Base-by-base conservation (phyloP, 73 alveolate genomes). In the Blepharisma stoltei region DNA sequence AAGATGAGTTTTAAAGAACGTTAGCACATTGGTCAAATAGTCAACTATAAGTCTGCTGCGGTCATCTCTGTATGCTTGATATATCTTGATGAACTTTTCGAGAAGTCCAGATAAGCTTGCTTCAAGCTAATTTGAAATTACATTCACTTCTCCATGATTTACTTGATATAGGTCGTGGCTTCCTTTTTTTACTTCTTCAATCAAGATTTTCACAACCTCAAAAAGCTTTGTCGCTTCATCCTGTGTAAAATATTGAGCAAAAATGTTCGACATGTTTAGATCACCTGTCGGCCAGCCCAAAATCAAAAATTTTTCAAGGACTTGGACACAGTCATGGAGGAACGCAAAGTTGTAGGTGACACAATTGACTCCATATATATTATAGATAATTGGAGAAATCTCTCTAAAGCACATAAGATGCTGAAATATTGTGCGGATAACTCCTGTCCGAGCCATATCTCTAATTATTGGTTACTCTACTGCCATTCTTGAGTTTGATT, bases 401-500 rank as follows among this genome's bases (percentile, higher is more conserved):
- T 60, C 38, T 20, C 73, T 20, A 38, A 60, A 60, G 46, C 11
- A 25, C 23, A 20, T 60, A 14, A 60, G 23, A 25, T 11, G 14
- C 14, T n/a, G n/a, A 25, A 60, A 60, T 60, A 60, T 8, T 8
- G 45, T 60, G 14, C 23, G 18, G 14, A 60, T 60, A 8, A 60
- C 18, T 8, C 73, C 73, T 60, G 73, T 60, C 18, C 73, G 14
- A 9, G 23, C 73, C 49, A 60, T n/a, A 9, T 60, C 73, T 9
- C 73, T 60, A 38, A 8, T 20, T 60, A 60, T 14, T 8, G 23
- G 18, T 60, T 60, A 60, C 73, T 60, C 73, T 14, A 60, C 23
- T 20, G 23, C 18, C n/a, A 60, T 14, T 60, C 73, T 14, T 8
- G 73, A 14, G 18, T 60, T 38, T 11, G 48, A 14, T 18, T 60